phyloP scores from a whole-genome alignment of 169 alveolate species.

The Cryptosporidium meleagridis region DNA sequence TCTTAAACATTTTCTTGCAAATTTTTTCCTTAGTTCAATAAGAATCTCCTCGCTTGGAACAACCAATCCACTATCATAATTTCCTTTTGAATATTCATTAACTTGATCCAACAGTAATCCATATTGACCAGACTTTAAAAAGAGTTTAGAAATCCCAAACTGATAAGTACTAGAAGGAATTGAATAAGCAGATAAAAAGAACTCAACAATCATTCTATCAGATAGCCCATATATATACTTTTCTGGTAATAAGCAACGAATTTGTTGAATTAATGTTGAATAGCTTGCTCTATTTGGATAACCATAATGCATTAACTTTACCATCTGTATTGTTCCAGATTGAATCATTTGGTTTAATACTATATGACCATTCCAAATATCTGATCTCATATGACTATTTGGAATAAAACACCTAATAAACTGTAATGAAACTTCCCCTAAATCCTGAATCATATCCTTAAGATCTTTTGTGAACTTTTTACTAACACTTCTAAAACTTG shows the following conservation, averaged over 20 bases:
- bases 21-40: conserved; percentile 8
- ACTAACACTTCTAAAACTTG: conserved; percentile 78
- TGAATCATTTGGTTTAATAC: conserved; percentile 76
- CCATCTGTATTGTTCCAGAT: conserved; percentile 77
- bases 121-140: conserved; percentile 71
- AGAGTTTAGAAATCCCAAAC: conserved; percentile 65
- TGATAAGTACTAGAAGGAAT: conserved; percentile 64
- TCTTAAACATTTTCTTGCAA: conserved; percentile 35
- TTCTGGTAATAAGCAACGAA: conserved; percentile 58
- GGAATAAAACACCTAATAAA: conserved; percentile 80
- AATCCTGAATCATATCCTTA: conserved; percentile 75
- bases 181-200: conserved; percentile 49
- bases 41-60: conserved; percentile 39
- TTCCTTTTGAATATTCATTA: conserved; percentile 55
- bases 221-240: conserved; percentile 70
- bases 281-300: conserved; percentile 76
- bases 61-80: conserved; percentile 7
- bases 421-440: conserved; percentile 77
- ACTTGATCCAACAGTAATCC: conserved; percentile 64
- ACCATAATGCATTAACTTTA: conserved; percentile 77
- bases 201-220: conserved; percentile 67
- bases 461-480: conserved; percentile 78
- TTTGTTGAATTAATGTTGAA: conserved; percentile 45
- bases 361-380: conserved; percentile 54
- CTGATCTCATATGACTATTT: conserved; percentile 75